phyloP scores from a whole-genome alignment of 192 early-diverging fungal genomes.

The Haplosporangium gracile region DNA sequence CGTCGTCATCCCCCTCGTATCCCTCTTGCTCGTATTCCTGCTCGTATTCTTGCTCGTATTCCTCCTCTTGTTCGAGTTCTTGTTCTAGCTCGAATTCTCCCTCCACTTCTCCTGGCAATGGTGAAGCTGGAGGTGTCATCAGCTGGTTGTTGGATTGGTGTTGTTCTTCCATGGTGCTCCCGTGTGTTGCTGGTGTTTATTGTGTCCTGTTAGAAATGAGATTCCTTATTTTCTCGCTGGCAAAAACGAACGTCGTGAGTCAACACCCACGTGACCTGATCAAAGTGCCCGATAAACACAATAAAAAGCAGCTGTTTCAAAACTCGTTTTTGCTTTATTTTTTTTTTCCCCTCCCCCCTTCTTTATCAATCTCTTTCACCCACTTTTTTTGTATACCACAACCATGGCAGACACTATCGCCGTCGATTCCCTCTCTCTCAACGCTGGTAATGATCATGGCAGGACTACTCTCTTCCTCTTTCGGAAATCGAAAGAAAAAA shows the following conservation, averaged over 20 bases:
- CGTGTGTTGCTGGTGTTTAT: neutral
- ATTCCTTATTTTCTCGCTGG: neutral
- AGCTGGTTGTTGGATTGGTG: neutral
- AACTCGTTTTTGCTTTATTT: neutral
- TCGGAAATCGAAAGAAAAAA: neutral
- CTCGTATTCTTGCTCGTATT: neutral
- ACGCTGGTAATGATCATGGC: constrained; percentile 31
- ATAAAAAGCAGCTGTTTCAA: constrained; percentile 3
- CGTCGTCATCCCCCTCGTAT: neutral
- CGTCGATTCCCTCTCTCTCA: constrained; percentile 48
- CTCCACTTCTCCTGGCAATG: neutral
- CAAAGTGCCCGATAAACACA: neutral
- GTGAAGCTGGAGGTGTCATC: neutral
- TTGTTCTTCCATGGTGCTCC: neutral
- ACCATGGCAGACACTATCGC: constrained; percentile 52
- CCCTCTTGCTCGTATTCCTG: neutral
- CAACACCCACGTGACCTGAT: constrained; percentile 20
- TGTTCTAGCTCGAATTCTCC: neutral
- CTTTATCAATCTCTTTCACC: neutral
- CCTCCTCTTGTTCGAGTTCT: neutral
- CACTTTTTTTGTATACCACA: neutral
- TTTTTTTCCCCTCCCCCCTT: neutral
- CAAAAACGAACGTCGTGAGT: constrained; percentile 10
- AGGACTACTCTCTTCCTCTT: neutral
- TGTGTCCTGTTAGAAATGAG: neutral